These are phyloP conservation scores for Debaryomyces tyrocola DNA, from an alignment of 805 yeast genomes.

Conservation along the genomic window DNA sequence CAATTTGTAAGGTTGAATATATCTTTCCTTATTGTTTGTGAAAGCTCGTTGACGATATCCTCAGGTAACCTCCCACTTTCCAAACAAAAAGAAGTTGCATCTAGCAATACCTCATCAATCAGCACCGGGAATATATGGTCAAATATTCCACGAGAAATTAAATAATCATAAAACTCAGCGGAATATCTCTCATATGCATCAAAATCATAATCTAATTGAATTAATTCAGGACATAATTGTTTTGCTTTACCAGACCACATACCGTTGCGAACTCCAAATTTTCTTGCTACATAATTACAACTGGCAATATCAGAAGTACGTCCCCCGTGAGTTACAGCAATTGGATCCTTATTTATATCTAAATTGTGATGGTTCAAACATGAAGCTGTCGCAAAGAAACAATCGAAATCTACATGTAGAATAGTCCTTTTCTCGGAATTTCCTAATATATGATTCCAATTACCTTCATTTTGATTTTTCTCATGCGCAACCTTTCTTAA, in stretches of 20 bases:
- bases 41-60: conserved; percentile 18
- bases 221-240: conserved; percentile 62
- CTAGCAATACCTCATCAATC: conserved; percentile 88
- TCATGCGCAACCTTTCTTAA: conserved; percentile 39
- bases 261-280: conserved; percentile 79
- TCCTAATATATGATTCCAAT: not conserved
- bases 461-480: conserved; percentile 5
- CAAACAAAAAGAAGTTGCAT: conserved; percentile 42
- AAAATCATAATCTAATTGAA: conserved; percentile 71
- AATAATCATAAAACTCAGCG: conserved; percentile 57
- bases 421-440: conserved; percentile 33
- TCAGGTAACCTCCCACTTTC: conserved; percentile 4
- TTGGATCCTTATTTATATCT: conserved; percentile 50
- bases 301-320: conserved; percentile 80
- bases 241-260: conserved; percentile 82
- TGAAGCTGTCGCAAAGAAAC: conserved; percentile 89
- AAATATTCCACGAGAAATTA: conserved; percentile 47
- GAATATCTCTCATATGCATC: conserved; percentile 69
- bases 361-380: conserved; percentile 55
- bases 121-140: conserved; percentile 73
- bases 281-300: conserved; percentile 85
- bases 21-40: conserved; percentile 36
- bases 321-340: conserved; percentile 64
- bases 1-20: conserved; percentile 54
- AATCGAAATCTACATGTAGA: conserved; percentile 88